A percentile compares a stretch with the other conserved stretches of the same genome.
These are phyloP conservation scores for Nyctanthes arbortristis DNA, from an alignment of 257 asterid species.

Conservation along the genomic window DNA sequence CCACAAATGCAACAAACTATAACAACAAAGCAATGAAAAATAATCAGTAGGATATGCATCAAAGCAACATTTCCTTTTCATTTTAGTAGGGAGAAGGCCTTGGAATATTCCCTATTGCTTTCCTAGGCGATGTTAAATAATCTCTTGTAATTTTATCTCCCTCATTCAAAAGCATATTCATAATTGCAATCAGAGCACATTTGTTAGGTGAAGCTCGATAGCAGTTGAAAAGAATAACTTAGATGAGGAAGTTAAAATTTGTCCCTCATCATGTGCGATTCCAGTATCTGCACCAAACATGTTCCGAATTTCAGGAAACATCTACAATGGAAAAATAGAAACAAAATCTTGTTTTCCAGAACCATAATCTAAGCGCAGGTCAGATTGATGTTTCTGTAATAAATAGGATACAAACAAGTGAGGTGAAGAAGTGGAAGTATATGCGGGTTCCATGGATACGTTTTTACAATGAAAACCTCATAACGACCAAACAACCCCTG, in stretches of 20 bases:
- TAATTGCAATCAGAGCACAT: background rate
- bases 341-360: background rate
- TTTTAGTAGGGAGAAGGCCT: background rate
- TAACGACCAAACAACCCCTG: too few species aligned
- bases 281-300: background rate
- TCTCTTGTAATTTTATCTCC: background rate
- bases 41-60: background rate
- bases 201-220: background rate
- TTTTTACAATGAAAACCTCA: too few species aligned
- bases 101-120: background rate
- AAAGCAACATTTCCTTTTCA: background rate
- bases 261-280: background rate
- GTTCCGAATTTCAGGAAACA: background rate
- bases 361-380: too few species aligned
- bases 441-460: too few species aligned
- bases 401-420: too few species aligned
- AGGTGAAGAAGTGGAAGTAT: too few species aligned
- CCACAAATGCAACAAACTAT: constrained; percentile 5
- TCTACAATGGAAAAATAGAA: background rate
- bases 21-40: background rate
- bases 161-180: background rate
- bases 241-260: background rate
- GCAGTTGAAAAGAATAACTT: background rate
- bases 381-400: too few species aligned
- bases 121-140: background rate